These are phyloP conservation scores for Pyrenophora teres DNA, from an alignment of 2,329 filamentous ascomycete genomes.

Conservation along the genomic window DNA sequence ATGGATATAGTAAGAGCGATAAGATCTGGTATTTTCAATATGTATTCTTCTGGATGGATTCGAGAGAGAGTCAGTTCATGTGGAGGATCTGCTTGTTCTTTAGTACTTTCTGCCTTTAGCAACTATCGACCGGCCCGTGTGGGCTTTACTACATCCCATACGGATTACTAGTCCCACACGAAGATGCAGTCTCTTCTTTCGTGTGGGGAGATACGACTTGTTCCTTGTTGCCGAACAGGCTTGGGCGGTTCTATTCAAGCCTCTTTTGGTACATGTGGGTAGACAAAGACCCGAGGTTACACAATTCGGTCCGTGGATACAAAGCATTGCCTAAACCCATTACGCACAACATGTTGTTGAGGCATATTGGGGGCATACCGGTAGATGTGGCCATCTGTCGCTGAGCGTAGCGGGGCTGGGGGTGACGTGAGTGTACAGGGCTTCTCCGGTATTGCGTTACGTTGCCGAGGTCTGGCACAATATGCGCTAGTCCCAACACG, in stretches of 20 bases:
- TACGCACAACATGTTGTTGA: conserved; percentile 1
- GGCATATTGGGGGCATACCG: conserved; percentile 4
- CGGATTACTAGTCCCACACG: conserved; percentile 13
- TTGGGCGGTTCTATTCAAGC: conserved; percentile 4
- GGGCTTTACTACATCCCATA: conserved; percentile 5
- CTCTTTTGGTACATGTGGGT: conserved; percentile 1
- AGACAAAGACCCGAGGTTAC: conserved; percentile 9
- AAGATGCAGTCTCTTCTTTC: conserved; percentile 3
- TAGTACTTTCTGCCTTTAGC: conserved; percentile 13
- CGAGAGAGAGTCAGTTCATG: neutral
- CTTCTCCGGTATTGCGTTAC: conserved; percentile 8
- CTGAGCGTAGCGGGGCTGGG: conserved; percentile 8
- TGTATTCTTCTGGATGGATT: neutral
- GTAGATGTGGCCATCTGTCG: conserved; percentile 3
- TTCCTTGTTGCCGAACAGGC: conserved; percentile 21
- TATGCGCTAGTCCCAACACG: conserved; percentile 2
- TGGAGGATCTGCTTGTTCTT: conserved; percentile 5
- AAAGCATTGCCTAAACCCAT: conserved; percentile 5
- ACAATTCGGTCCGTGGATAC: neutral
- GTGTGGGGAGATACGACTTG: conserved; percentile 15
- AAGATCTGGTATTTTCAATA: neutral
- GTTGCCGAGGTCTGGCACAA: conserved; percentile 8
- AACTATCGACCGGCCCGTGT: neutral
- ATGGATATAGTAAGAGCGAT: neutral
- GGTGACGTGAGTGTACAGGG: conserved; percentile 8